These are phyloP conservation scores for Yamadazyma aaseri DNA, from an alignment of 1,139 yeast genomes.

Conservation along the genomic window DNA sequence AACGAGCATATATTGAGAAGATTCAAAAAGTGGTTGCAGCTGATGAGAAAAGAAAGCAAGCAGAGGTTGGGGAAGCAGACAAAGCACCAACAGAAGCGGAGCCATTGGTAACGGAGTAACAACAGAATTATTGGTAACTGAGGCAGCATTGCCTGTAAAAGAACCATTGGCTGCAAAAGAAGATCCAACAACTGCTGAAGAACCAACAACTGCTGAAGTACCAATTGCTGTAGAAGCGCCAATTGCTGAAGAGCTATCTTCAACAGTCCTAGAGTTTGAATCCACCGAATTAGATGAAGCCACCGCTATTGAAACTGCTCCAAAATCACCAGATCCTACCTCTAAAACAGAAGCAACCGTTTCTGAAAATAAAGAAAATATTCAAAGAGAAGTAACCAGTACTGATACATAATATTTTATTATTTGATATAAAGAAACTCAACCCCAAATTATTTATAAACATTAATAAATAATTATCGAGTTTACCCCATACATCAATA, in stretches of 20 bases:
- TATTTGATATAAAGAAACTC: background rate
- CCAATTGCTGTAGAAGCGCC: slow-evolving; percentile 1
- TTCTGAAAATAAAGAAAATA: background rate
- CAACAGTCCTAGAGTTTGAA: too few species aligned
- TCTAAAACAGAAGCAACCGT: background rate
- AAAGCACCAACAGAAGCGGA: too few species aligned
- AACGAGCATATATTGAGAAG: slow-evolving; percentile 40
- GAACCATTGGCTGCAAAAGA: background rate
- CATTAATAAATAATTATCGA: background rate
- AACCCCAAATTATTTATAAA: background rate
- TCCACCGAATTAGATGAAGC: too few species aligned
- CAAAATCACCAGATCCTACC: background rate
- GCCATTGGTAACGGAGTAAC: too few species aligned
- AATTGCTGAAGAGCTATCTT: background rate
- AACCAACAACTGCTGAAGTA: slow-evolving; percentile 1
- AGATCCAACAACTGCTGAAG: slow-evolving; percentile 3
- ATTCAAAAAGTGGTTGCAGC: slow-evolving; percentile 41
- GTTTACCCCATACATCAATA: background rate
- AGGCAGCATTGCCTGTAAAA: background rate
- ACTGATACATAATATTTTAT: slow-evolving; percentile 1
- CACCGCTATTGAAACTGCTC: background rate
- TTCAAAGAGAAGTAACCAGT: background rate
- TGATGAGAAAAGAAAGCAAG: slow-evolving; percentile 15
- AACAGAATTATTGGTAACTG: background rate
- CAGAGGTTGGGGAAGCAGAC: background rate